A percentile compares a stretch with the other conserved stretches of the same genome.
Conservation (phyloP, 805 yeast genomes). For the Peterozyma xylosa region DNA sequence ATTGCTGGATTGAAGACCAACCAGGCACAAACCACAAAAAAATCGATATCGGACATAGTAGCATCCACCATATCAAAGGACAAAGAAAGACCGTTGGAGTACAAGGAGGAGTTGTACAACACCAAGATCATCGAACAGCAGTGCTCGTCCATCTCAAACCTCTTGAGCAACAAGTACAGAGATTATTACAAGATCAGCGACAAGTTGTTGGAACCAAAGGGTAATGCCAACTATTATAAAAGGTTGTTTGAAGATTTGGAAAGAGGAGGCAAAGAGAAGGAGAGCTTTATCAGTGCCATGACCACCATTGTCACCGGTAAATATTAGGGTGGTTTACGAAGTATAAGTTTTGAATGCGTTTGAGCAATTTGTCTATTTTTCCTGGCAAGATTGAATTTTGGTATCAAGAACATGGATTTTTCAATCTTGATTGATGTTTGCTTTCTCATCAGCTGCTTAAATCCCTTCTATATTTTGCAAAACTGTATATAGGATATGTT, state of each 20-base stretch:
- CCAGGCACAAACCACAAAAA: conserved; percentile 25
- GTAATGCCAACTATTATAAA: conserved; percentile 73
- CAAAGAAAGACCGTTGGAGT: conserved; percentile 29
- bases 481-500: no score
- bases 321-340: conserved; percentile 23
- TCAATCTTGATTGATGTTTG: no score
- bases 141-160: conserved; percentile 46
- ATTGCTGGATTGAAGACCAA: conserved; percentile 42
- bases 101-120: conserved; percentile 42
- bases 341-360: no score
- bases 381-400: no score
- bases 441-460: no score
- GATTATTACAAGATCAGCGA: conserved; percentile 58
- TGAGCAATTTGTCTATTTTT: no score
- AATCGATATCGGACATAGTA: conserved; percentile 14
- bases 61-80: conserved; percentile 9
- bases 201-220: conserved; percentile 70
- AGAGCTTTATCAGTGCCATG: conserved; percentile 55
- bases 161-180: conserved; percentile 54
- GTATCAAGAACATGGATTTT: no score
- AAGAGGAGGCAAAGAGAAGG: conserved; percentile 56
- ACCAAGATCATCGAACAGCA: conserved; percentile 44
- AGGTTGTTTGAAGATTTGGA: conserved; percentile 63
- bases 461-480: no score
- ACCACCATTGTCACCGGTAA: conserved; percentile 74